A percentile compares a stretch with the other conserved stretches of the same genome.
phyloP scores from a whole-genome alignment of 305 asterid genomes.

The Rubia balearica region DNA sequence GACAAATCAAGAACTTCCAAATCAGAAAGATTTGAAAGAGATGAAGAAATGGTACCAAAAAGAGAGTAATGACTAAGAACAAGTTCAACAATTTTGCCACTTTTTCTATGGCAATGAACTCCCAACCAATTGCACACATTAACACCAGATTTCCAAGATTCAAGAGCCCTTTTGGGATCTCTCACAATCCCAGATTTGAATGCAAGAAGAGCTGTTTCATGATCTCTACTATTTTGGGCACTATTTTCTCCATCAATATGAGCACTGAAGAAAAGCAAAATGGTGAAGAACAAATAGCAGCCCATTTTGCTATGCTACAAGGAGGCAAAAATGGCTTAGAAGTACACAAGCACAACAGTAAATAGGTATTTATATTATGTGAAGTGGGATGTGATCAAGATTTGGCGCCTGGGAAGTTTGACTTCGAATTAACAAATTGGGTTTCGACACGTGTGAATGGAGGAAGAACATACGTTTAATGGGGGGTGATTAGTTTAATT shows the following conservation, averaged over 20 bases:
- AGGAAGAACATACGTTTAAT: background rate
- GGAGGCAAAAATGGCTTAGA: background rate
- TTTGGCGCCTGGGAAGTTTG: conserved; percentile 57
- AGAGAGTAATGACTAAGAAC: conserved; percentile 52
- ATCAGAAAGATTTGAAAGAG: conserved; percentile 41
- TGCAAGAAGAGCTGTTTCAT: conserved; percentile 43
- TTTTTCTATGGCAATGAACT: conserved; percentile 36
- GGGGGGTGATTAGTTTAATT: background rate
- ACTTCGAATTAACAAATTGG: conserved; percentile 30
- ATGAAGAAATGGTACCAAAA: conserved; percentile 51
- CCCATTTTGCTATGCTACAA: conserved; percentile 30
- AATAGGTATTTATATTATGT: background rate
- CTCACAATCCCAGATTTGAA: conserved; percentile 43
- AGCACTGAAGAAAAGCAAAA: conserved; percentile 28
- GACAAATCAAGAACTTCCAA: conserved; percentile 62
- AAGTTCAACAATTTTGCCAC: conserved; percentile 43
- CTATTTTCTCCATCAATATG: conserved; percentile 21
- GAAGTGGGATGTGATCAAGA: background rate
- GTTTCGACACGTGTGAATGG: conserved; percentile 36
- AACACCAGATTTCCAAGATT: conserved; percentile 43
- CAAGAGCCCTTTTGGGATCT: conserved; percentile 46
- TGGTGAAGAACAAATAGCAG: conserved; percentile 27
- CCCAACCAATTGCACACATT: conserved; percentile 68
- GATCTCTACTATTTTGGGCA: conserved; percentile 33
- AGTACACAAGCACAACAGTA: conserved; percentile 10